These are phyloP conservation scores for Sapria himalayana DNA, from an alignment of 345 rosid species.

Conservation along the genomic window DNA sequence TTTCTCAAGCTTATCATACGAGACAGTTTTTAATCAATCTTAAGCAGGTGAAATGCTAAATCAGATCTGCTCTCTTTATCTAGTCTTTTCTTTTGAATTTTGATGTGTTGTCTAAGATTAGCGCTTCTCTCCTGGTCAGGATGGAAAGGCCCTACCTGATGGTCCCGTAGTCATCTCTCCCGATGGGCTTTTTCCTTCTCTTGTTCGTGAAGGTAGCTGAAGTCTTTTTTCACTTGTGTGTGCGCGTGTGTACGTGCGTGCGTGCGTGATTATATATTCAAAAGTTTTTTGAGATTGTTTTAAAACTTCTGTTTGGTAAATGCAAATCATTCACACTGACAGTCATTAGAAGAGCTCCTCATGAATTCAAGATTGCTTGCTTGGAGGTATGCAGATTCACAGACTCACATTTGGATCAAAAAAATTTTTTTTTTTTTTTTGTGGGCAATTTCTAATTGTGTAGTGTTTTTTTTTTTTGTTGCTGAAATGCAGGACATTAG, in stretches of 20 bases:
- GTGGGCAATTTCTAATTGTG: background rate
- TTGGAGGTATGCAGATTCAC: constrained; percentile 61
- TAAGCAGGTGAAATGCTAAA: constrained; percentile 44
- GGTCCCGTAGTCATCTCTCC: constrained; percentile 98
- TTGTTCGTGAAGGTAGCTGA: constrained; percentile 69
- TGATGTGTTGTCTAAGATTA: background rate
- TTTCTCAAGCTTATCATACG: constrained; percentile 76
- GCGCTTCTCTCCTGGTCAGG: constrained; percentile 19
- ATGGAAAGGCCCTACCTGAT: constrained; percentile 86
- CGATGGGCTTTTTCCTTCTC: constrained; percentile 86
- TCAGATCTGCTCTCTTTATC: background rate
- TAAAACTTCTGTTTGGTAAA: too few relatives aligned
- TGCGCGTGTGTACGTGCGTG: too few relatives aligned
- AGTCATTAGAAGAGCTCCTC: constrained; percentile 96
- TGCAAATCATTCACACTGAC: too few relatives aligned
- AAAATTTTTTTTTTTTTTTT: background rate
- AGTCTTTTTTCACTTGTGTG: constrained; percentile 4
- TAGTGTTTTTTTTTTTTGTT: constrained; percentile 3
- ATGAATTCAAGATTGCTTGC: constrained; percentile 98
- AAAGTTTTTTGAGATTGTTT: too few relatives aligned
- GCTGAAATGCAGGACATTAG: constrained; percentile 51
- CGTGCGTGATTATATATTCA: too few relatives aligned
- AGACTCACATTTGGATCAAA: constrained; percentile 3
- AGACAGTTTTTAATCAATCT: constrained; percentile 70
- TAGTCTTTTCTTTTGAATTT: background rate